Base-by-base conservation (phyloP, 306 rosid species). In the Vigna angularis region DNA sequence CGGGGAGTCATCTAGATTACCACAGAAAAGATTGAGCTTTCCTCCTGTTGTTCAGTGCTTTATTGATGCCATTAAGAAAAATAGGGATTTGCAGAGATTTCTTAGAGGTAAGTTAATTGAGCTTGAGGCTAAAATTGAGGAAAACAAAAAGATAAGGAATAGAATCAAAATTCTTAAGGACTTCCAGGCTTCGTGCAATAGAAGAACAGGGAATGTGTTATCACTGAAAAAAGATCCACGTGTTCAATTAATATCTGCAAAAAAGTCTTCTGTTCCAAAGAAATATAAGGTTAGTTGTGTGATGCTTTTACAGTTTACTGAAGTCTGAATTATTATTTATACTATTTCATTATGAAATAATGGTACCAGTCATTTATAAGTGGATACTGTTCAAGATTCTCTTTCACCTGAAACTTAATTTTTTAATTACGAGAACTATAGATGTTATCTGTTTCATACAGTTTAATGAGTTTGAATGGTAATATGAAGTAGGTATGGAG, bases 61-160 rank as follows among this genome's bases (percentile, higher is more conserved):
- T 59, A 12, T 91, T 82, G 98, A 87, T 76, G 98, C 96, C 58
- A 82, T 95, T 65, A 91, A 88, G 75, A 91, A 92, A 87, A 91
- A 92, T 78, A 88, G 98, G 81, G 82, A 85, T 45, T 77, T 79
- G 79, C 97, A 95, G 85, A 80, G 53, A 81, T 87, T 89, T 84
- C 76, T 91, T 61, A 78, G 96, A 80, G 81, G 82, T 75, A 91
- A 92, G 91, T 59, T 92, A 75, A 65, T 85, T 78, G 89, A 87
- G 66, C 75, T 92, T 55, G 95, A 95, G 88, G 88, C 90, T n/a
- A 92, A 86, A 89, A 86, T 95, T 76, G 96, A 88, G 87, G 90
- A 91, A 83, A 95, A 89, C 86, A 88, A 85, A 73, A 64, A 58
- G 67, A 73, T 91, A 53, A 87, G 78, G 86, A 82, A 89, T 18